Evolutionary conservation across 2,329 filamentous ascomycete species (phyloP).

Genomic region (Aspergillus bombycis): DNA sequence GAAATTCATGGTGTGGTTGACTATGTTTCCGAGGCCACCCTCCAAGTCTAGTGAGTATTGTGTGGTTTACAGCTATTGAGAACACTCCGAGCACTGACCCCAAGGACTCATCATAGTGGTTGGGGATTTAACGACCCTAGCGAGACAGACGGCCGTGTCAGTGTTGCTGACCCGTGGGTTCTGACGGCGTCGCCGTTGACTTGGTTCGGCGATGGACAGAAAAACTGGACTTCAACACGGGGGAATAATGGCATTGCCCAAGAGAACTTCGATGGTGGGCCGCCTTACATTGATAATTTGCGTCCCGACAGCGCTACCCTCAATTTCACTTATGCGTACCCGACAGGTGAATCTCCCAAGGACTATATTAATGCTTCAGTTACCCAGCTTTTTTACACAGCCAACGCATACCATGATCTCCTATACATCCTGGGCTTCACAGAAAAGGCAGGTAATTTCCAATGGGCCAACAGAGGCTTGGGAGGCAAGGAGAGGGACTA

Average conservation of each 20-base stretch:
- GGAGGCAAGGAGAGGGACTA: conserved; percentile 18
- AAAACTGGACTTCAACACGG: conserved; percentile 14
- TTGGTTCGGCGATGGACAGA: conserved; percentile 16
- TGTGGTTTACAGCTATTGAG: neutral
- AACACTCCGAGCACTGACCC: neutral
- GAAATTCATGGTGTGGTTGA: conserved; percentile 17
- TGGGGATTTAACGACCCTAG: conserved; percentile 20
- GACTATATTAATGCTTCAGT: conserved; percentile 20
- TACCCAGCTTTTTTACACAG: conserved; percentile 21
- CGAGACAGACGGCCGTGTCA: conserved; percentile 9
- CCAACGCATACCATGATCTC: conserved; percentile 21
- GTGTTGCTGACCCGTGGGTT: conserved; percentile 18
- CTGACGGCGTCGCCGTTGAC: conserved; percentile 6
- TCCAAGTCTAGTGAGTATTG: conserved; percentile 20
- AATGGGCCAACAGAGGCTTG: conserved; percentile 12
- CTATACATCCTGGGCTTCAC: conserved; percentile 18
- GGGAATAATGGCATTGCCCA: conserved; percentile 23
- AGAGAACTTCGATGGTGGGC: conserved; percentile 10
- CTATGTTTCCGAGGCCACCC: conserved; percentile 18
- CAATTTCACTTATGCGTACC: conserved; percentile 15
- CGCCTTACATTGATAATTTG: conserved; percentile 10
- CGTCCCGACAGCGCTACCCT: conserved; percentile 8
- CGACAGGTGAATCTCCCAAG: conserved; percentile 2
- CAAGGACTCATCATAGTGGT: neutral
- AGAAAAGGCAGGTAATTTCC: conserved; percentile 20